A percentile compares a stretch with the other conserved stretches of the same genome.
These are phyloP conservation scores for Amanita fuliginea DNA, from an alignment of 768 basidiomycete species.

Conservation along the genomic window DNA sequence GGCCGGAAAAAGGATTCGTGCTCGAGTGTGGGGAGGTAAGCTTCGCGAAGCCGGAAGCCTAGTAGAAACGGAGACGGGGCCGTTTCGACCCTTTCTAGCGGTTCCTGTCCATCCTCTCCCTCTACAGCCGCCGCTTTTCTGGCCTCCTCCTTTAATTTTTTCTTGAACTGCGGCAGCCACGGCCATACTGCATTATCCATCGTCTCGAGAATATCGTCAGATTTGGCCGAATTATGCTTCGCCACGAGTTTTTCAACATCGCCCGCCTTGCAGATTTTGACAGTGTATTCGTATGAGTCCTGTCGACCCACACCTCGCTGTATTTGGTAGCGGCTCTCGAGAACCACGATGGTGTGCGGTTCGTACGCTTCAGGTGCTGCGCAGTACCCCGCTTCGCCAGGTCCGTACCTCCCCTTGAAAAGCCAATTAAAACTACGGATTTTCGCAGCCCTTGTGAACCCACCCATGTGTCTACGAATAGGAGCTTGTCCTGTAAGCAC, in stretches of 20 bases:
- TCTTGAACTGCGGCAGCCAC: background rate
- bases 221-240: background rate
- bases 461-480: no score
- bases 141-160: background rate
- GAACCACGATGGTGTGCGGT: slow-evolving; percentile 26
- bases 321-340: slow-evolving; percentile 22
- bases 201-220: background rate
- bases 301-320: slow-evolving; percentile 9
- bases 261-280: background rate
- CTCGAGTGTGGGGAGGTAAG: slow-evolving; percentile 18
- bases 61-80: no score
- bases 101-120: background rate
- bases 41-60: slow-evolving; percentile 10
- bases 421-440: slow-evolving; percentile 26
- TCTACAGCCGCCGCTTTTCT: background rate
- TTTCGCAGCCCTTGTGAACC: slow-evolving; percentile 7
- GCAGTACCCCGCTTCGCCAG: slow-evolving; percentile 16
- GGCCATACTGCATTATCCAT: slow-evolving; percentile 1
- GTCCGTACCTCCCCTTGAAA: slow-evolving; percentile 20
- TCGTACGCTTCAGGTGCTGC: slow-evolving; percentile 24
- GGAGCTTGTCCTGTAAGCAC: no score
- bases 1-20: slow-evolving; percentile 28
- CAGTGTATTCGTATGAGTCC: background rate
- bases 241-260: background rate
- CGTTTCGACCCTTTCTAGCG: background rate